Conservation (phyloP, 2,329 filamentous ascomycete species). For the Aspergillus sp. region DNA sequence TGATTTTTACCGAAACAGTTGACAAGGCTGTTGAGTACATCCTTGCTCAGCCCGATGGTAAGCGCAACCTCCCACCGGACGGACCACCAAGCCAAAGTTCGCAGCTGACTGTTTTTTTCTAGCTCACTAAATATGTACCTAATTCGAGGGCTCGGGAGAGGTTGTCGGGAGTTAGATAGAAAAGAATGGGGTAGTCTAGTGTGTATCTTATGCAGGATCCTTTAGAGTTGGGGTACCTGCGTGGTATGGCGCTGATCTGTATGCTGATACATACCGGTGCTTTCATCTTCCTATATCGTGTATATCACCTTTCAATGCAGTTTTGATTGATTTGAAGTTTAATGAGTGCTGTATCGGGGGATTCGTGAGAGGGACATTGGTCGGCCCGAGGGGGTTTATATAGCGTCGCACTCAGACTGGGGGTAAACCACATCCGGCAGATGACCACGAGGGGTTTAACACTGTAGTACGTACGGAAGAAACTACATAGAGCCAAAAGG, state of each 20-base stretch:
- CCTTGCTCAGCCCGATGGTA: slow-evolving; percentile 85
- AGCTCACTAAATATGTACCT: slow-evolving; percentile 39
- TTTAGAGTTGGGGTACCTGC: slow-evolving; percentile 30
- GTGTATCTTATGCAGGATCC: slow-evolving; percentile 24
- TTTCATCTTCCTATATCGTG: slow-evolving; percentile 40
- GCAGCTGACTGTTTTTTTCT: slow-evolving; percentile 18
- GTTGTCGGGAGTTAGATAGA: slow-evolving; percentile 34
- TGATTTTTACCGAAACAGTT: slow-evolving; percentile 54
- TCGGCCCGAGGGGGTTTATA: not conserved
- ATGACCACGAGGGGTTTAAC: not conserved
- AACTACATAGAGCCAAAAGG: not conserved
- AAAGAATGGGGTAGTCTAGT: slow-evolving; percentile 33
- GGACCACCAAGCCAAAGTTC: not conserved
- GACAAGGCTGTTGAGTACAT: slow-evolving; percentile 96
- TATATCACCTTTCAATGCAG: slow-evolving; percentile 45
- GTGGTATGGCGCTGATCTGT: slow-evolving; percentile 32
- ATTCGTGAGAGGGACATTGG: not conserved
- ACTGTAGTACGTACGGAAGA: not conserved
- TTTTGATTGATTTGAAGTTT: slow-evolving; percentile 24
- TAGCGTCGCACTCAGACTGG: not conserved
- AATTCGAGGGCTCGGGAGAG: slow-evolving; percentile 27
- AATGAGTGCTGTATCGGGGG: not conserved
- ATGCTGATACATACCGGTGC: slow-evolving; percentile 39
- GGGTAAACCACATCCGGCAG: not conserved
- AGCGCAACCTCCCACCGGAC: slow-evolving; percentile 40